Base-by-base conservation (phyloP, 1,284 basidiomycete species). In the Melampsora abietis-canadensis region DNA sequence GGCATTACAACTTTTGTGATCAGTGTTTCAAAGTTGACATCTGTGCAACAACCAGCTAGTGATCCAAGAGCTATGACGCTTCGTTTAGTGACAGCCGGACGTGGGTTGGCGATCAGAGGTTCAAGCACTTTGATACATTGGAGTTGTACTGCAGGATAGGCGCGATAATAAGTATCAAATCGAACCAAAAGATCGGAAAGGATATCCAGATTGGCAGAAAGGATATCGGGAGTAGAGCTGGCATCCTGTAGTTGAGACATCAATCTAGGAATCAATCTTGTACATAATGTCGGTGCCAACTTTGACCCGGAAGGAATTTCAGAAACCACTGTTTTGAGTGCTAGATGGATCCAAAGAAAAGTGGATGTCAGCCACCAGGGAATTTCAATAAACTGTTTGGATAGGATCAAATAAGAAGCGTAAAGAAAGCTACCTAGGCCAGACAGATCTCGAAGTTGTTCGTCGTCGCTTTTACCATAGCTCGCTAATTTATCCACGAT, bases 371-470 rank as follows among this genome's bases (percentile, higher is more conserved):
- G 37, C 7, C 0, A 14, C 0, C 2, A 21, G 10, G 48, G 19
- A 59, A 12, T 27, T 24, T 64, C 3, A 65, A n/a, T 15, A 46
- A 65, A 14, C 24, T 37, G 19, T 48, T 47, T 37, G 24, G 40
- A 27, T 60, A 60, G 1, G n/a, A 51, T 62, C 37, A 2, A 24
- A 60, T 37, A 48, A 74, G 34, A 7, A 66, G 19, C 37, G 34
- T 37, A 65, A 54, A 48, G 24, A 30, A 17, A 82, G 88, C 66
- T 75, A 94, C 94, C 94, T 66, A 97, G 87, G 51, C 90, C 90
- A 15, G 94, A 92, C 77, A 98, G 94, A 84, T 98, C 95, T 76
- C 95, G 86, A 68, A 96, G 84, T 78, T 94, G 92, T 77, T 94
- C 92, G 75, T 94, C 91, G 81, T 90, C 89, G 65, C 90, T 89